These are phyloP conservation scores for Firmiana major DNA, from an alignment of 345 rosid species.

Conservation along the genomic window DNA sequence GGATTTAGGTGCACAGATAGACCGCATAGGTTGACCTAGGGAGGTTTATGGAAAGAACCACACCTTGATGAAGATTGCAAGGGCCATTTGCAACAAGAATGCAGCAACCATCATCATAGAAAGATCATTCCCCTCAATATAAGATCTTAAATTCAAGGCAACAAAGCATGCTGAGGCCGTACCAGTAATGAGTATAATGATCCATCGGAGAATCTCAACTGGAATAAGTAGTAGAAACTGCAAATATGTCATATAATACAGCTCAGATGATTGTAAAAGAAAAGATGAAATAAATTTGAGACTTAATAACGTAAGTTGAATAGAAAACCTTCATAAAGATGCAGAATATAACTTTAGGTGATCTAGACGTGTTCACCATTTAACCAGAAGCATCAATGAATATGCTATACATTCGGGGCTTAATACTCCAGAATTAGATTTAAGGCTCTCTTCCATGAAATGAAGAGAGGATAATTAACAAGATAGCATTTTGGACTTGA, in stretches of 20 bases:
- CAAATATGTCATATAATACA: conserved; percentile 9
- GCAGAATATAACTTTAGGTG: background rate
- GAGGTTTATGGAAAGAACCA: conserved; percentile 76
- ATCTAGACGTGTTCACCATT: background rate
- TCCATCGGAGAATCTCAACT: conserved; percentile 75
- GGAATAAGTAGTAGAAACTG: conserved; percentile 87
- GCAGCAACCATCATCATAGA: conserved; percentile 54
- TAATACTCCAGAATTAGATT: background rate
- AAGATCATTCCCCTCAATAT: conserved; percentile 43
- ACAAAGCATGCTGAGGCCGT: conserved; percentile 67
- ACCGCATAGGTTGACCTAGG: background rate
- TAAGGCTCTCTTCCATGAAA: background rate
- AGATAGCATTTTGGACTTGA: background rate
- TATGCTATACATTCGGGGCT: background rate
- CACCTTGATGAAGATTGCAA: conserved; percentile 85
- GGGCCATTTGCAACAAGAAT: conserved; percentile 70
- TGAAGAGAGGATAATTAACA: background rate
- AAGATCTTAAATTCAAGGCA: conserved; percentile 61
- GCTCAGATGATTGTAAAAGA: conserved; percentile 1
- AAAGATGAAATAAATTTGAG: background rate
- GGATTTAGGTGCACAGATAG: background rate
- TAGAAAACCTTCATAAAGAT: background rate
- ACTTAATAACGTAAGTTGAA: background rate
- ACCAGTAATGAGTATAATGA: conserved; percentile 70
- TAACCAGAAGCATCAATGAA: background rate